phyloP scores from a whole-genome alignment of 345 rosid species.

The Arabidopsis arenosa region DNA sequence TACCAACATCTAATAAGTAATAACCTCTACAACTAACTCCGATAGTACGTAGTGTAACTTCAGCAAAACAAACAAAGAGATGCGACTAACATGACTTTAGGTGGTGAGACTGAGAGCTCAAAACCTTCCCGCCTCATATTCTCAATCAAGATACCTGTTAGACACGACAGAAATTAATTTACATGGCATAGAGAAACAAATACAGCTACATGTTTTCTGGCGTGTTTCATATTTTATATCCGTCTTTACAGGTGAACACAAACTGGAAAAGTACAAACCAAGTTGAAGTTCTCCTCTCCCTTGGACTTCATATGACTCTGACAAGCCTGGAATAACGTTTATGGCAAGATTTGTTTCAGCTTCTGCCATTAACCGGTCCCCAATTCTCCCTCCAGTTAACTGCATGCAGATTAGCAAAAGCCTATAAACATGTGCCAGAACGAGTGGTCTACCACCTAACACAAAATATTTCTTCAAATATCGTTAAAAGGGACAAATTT shows the following conservation, averaged over 20 bases:
- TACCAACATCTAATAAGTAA: not conserved
- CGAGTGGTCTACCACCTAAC: constrained; percentile 20
- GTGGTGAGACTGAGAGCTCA: constrained; percentile 96
- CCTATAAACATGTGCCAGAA: constrained; percentile 25
- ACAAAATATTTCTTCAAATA: constrained; percentile 5
- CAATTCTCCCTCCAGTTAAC: constrained; percentile 95
- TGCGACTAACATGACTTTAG: constrained; percentile 90
- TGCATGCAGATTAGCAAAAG: constrained; percentile 44
- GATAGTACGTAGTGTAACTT: constrained; percentile 1
- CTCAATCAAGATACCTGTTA: constrained; percentile 93
- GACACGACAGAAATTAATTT: constrained; percentile 29
- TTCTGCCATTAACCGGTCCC: constrained; percentile 88
- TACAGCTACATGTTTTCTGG: constrained; percentile 17
- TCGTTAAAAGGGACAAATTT: constrained; percentile 2
- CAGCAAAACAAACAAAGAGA: constrained; percentile 1
- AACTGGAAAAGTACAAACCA: constrained; percentile 56
- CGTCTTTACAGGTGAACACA: constrained; percentile 18
- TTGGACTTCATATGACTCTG: constrained; percentile 94
- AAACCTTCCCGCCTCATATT: constrained; percentile 99
- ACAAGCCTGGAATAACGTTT: constrained; percentile 83
- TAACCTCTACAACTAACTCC: constrained; percentile 7
- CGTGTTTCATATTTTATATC: not conserved
- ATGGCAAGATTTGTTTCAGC: constrained; percentile 99
- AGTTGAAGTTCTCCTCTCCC: constrained; percentile 99
- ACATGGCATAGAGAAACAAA: constrained; percentile 22